Evolutionary conservation across 371 early-diverging fungal genomes (phyloP).

Genomic region (Mortierella sp.): DNA sequence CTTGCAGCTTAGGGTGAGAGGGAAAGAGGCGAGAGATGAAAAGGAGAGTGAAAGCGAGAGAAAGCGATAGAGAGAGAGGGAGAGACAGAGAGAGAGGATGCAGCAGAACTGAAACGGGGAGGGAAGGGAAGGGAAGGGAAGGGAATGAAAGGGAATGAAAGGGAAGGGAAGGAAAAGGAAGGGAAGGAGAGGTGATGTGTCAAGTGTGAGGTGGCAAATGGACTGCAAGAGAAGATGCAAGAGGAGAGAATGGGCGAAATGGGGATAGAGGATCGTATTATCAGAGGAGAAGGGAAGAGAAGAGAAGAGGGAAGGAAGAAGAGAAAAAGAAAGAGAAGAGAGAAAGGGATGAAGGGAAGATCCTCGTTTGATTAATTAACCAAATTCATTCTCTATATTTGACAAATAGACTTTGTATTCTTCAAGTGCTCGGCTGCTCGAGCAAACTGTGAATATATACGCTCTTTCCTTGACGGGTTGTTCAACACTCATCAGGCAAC

Average conservation of each 20-base stretch:
- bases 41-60: background rate
- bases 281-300: background rate
- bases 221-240: background rate
- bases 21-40: background rate
- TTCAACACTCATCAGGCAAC: background rate
- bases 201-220: too few relatives aligned
- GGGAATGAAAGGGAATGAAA: background rate
- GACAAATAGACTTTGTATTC: background rate
- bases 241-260: background rate
- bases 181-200: background rate
- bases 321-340: background rate
- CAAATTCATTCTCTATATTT: background rate
- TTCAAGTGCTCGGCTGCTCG: too few relatives aligned
- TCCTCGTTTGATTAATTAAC: slow-evolving; percentile 4
- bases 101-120: slow-evolving; percentile 2
- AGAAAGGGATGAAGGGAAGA: background rate
- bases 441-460: too few relatives aligned
- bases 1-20: background rate
- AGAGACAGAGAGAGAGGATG: background rate
- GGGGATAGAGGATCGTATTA: background rate
- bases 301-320: background rate
- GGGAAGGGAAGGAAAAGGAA: background rate
- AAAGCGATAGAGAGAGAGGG: background rate
- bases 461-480: background rate
- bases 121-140: background rate